Conservation (phyloP, 2,329 filamentous ascomycete genomes). For the Cercospora canescens region DNA sequence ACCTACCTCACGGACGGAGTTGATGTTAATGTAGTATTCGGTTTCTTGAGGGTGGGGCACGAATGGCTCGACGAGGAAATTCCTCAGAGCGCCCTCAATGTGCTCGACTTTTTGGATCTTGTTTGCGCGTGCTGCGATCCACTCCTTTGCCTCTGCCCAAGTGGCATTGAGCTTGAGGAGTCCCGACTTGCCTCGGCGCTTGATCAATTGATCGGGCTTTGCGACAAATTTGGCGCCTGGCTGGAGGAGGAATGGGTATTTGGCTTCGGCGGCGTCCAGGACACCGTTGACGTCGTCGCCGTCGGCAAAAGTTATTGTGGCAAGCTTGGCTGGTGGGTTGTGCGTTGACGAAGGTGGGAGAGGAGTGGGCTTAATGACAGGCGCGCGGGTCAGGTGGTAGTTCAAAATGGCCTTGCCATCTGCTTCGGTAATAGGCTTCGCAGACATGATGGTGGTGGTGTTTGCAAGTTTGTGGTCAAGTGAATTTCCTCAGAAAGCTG, state of each 20-base stretch:
- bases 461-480: background rate
- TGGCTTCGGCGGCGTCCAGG: constrained; percentile 92
- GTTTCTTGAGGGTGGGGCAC: constrained; percentile 93
- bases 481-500: constrained; percentile 6
- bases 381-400: constrained; percentile 98
- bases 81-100: constrained; percentile 81
- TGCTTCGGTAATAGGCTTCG: constrained; percentile 97
- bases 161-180: constrained; percentile 95
- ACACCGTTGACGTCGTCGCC: constrained; percentile 79
- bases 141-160: constrained; percentile 90
- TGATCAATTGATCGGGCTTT: constrained; percentile 99
- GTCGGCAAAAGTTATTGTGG: constrained; percentile 89
- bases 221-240: constrained; percentile 89
- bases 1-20: constrained; percentile 94
- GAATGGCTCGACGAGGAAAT: constrained; percentile 98
- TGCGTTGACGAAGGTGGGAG: constrained; percentile 81
- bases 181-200: constrained; percentile 98
- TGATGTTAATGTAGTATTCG: constrained; percentile 99
- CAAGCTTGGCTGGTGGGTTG: constrained; percentile 89
- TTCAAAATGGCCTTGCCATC: constrained; percentile 99
- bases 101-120: constrained; percentile 94
- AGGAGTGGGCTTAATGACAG: constrained; percentile 96
- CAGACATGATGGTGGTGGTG: constrained; percentile 66
- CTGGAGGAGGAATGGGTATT: constrained; percentile 91
- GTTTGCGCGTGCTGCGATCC: constrained; percentile 88